Evolutionary conservation across 2,329 filamentous ascomycete genomes (phyloP), one percentile per base, ranked within the genome.

Genomic region (Colletotrichum zoysiae): DNA sequence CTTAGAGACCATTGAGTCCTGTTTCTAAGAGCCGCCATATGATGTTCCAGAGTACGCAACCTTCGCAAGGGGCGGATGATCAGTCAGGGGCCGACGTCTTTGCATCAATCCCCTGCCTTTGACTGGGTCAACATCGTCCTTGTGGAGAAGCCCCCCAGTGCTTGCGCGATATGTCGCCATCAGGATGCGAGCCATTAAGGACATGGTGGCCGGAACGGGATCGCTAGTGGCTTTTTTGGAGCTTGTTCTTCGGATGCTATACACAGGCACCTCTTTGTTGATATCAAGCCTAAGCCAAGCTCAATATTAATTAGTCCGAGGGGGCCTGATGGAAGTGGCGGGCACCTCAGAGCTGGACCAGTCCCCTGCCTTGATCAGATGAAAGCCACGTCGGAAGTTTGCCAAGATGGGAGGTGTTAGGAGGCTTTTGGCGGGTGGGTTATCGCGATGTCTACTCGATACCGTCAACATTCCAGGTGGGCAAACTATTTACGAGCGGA

Each of bases 151-250:
- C 12, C 7, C 48, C 9, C 8, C 23, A n/a, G 6, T 30, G 35
- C 59, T 72, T 59, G 55, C 55, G 60, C 55, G 40, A 70, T 64
- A 60, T 23, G 30, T 61, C 66, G n/a, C 55, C 48, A 72, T 70
- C 26, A 38, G 5, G n/a, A 60, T 23, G 59, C 26, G 46, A 72
- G 70, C 61, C 55, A 70, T 51, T 30, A 40, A 56, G 59, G 48
- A 20, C 20, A 26, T 40, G 11, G 4, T 30, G 40, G 30, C 66
- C 40, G 60, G 65, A 72, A 72, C 33, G 55, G 55, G 65, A 60
- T 57, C 20, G 42, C 30, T n/a, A 26, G 42, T 35, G 65, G 46
- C 65, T 65, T 33, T 33, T 40, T 23, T 18, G 26, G 53, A 55
- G 35, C 42, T 55, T 14, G 18, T 12, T 50, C 42, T 70, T 38